These are phyloP conservation scores for Penicillium crustosum DNA, from an alignment of 2,329 filamentous ascomycete species.

Conservation along the genomic window DNA sequence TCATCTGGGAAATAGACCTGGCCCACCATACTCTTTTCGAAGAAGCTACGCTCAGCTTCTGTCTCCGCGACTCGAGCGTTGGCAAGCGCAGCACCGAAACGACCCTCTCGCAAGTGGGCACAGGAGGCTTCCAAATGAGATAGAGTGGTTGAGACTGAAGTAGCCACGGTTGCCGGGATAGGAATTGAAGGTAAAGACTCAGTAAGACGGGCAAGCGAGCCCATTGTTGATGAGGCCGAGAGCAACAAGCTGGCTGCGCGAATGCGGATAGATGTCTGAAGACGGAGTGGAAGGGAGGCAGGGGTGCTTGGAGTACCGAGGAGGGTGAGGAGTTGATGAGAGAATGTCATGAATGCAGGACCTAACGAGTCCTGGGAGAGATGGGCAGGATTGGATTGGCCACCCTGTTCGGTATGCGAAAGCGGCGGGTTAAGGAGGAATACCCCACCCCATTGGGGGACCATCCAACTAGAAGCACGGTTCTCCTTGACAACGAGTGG, in stretches of 20 bases:
- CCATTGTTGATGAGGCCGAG: conserved; percentile 87
- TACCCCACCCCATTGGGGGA: conserved; percentile 91
- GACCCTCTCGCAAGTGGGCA: conserved; percentile 61
- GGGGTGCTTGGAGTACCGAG: conserved; percentile 80
- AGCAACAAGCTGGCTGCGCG: conserved; percentile 81
- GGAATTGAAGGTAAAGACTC: conserved; percentile 83
- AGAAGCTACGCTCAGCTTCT: conserved; percentile 91
- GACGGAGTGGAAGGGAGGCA: conserved; percentile 73
- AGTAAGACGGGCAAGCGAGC: conserved; percentile 84
- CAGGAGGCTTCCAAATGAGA: conserved; percentile 76
- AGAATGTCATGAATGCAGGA: conserved; percentile 83
- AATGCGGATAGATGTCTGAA: conserved; percentile 82
- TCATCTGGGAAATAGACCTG: conserved; percentile 98
- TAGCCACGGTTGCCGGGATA: conserved; percentile 82
- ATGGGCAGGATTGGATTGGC: conserved; percentile 40
- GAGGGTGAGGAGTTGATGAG: conserved; percentile 82
- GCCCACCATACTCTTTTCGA: conserved; percentile 98
- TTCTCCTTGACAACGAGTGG: conserved; percentile 62
- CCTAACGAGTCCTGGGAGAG: conserved; percentile 68
- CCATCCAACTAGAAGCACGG: conserved; percentile 76
- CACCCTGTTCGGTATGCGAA: conserved; percentile 38
- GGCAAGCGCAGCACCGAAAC: conserved; percentile 66
- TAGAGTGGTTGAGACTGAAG: conserved; percentile 79
- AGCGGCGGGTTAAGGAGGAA: conserved; percentile 62
- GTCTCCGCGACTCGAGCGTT: conserved; percentile 82